Evolutionary conservation across 768 basidiomycete genomes (phyloP), one percentile per base, ranked within the genome.

Genomic region (Tylopilus subfusipes): DNA sequence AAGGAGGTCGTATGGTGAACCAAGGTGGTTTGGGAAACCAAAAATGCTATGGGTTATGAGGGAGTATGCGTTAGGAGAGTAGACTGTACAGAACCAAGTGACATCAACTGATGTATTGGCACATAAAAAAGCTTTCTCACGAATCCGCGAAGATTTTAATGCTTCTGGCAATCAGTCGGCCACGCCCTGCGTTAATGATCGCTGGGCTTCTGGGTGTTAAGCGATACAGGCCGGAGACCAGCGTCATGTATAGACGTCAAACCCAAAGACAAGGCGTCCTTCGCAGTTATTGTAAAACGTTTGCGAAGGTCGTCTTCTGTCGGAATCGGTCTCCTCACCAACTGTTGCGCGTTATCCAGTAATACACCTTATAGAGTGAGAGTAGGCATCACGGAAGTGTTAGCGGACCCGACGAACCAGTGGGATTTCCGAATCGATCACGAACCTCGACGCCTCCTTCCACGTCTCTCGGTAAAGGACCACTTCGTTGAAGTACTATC

Each of bases 371-470:
- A 22, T 21, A 29, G 7, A 29, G 30, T 42, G 50, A 51, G 51
- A 38, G 31, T 52, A 40, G 46, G 45, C 39, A 48, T 55, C 47
- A 43, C 19, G 18, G 24, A n/a, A 14, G 42, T 54, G 31, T 43
- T 25, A 44, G 54, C n/a, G 27, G 27, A 39, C 39, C 36, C 30
- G 16, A 51, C 68, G 64, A 58, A 82, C 93, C 93, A 38, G 84
- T 92, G 0, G 93, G 88, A 27, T 77, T 69, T 13, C 89, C 90
- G 25, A 67, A 51, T 3, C 68, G 69, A 68, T 93, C 85, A 10
- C 88, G 82, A 14, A 92, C 68, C 50, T 96, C 87, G 33, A 88
- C 63, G 5, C 94, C 94, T 7, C 94, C 95, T 42, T 90, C 87
- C 2, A 95, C 80, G 22, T 73, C 64, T 8, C 79, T 74, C 2